phyloP scores from a whole-genome alignment of 768 basidiomycete genomes.

The Boletus huronensis region DNA sequence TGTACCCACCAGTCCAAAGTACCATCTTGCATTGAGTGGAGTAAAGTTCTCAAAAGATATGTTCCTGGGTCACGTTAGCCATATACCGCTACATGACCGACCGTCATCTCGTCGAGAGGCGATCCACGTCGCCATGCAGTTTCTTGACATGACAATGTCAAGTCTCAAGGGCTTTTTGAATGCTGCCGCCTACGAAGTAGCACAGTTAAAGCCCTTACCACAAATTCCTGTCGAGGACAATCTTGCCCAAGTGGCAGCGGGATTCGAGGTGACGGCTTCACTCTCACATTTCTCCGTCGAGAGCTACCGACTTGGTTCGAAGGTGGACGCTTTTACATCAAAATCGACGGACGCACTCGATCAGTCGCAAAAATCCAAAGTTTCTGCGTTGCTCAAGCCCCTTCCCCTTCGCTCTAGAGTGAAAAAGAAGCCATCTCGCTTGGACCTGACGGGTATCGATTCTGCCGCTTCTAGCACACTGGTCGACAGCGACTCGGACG shows the following conservation, averaged over 20 bases:
- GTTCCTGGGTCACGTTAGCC: constrained; percentile 23
- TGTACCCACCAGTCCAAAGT: constrained; percentile 20
- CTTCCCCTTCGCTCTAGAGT: constrained; percentile 9
- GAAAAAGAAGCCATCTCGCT: constrained; percentile 7
- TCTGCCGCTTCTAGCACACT: constrained; percentile 23
- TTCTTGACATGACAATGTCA: constrained; percentile 31
- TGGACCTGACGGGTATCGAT: background rate
- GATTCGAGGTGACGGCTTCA: background rate
- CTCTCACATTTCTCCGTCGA: constrained; percentile 6
- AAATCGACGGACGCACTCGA: background rate
- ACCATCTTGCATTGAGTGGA: constrained; percentile 17
- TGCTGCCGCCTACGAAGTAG: constrained; percentile 28
- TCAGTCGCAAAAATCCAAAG: constrained; percentile 8
- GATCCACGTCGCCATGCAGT: constrained; percentile 21
- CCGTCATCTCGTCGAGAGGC: constrained; percentile 4
- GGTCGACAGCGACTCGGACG: constrained; percentile 14
- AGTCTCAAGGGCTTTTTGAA: constrained; percentile 32
- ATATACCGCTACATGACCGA: constrained; percentile 1
- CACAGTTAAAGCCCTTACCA: constrained; percentile 28
- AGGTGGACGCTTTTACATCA: background rate
- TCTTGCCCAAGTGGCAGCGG: background rate
- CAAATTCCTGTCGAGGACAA: constrained; percentile 13
- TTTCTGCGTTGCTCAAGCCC: constrained; percentile 18
- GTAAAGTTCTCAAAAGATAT: constrained; percentile 21
- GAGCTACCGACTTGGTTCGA: background rate